These are phyloP conservation scores for Thelephora aurantiotincta DNA, from an alignment of 768 basidiomycete species.

Conservation along the genomic window DNA sequence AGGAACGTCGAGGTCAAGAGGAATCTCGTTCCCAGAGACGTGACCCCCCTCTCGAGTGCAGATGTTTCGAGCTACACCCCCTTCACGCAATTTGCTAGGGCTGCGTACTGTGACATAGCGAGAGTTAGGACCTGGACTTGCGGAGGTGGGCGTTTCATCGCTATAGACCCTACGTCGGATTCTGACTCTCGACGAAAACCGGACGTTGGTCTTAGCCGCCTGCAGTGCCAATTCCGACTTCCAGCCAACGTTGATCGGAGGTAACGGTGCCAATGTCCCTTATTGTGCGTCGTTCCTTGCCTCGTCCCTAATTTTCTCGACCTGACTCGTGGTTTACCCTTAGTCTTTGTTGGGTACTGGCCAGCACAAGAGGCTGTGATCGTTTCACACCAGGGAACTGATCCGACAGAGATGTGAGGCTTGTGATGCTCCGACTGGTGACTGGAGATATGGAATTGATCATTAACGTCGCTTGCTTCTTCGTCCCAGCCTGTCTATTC, in stretches of 20 bases:
- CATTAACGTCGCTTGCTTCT: neutral
- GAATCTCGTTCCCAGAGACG: no score
- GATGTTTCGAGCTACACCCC: slow-evolving; percentile 19
- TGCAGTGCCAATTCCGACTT: slow-evolving; percentile 28
- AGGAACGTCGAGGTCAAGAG: no score
- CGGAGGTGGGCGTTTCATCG: slow-evolving; percentile 20
- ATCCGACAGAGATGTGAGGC: slow-evolving; percentile 36
- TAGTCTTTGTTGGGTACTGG: slow-evolving; percentile 47
- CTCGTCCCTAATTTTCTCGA: neutral
- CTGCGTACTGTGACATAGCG: slow-evolving; percentile 34
- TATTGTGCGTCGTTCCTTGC: slow-evolving; percentile 22
- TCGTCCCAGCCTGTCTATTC: slow-evolving; percentile 25
- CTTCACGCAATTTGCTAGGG: slow-evolving; percentile 38
- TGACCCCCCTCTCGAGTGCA: no score
- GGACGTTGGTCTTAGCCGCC: slow-evolving; percentile 17
- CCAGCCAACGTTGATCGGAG: slow-evolving; percentile 27
- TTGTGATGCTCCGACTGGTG: neutral
- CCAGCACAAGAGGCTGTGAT: slow-evolving; percentile 33
- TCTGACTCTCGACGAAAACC: neutral
- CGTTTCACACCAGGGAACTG: slow-evolving; percentile 50
- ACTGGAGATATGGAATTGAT: neutral
- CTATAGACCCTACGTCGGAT: neutral
- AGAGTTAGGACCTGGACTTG: slow-evolving; percentile 28
- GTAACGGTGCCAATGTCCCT: slow-evolving; percentile 34
- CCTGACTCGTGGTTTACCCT: neutral